Base-by-base conservation (phyloP, 192 early-diverging fungal genomes). In the Entomortierella chlamydospora region DNA sequence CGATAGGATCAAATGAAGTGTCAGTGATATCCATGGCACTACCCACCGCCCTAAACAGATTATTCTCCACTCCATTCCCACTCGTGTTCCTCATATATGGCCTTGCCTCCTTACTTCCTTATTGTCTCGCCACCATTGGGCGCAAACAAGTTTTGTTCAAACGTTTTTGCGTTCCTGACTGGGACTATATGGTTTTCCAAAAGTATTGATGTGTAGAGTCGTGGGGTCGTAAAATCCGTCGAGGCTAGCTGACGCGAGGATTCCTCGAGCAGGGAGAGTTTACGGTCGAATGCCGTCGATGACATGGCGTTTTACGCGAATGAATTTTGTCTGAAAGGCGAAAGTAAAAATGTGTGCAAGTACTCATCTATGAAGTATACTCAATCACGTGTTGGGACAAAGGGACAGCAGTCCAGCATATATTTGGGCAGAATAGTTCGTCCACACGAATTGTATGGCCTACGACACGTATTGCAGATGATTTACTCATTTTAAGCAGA, bases 101-200 rank as follows among this genome's bases (percentile, higher is more conserved):
- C n/a, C 17, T 50, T 2, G 12, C 12, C 11, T 26, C 11, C 43
- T 30, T 70, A 79, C 76, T 61, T 79, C 50, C 54, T 57, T 13
- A 79, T 8, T 0, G 57, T 55, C 2, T 79, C 76, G 18, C 30
- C 34, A 41, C 39, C 56, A 55, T 66, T 66, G 37, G 68, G 1
- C 5, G 42, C 17, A 30, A 70, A 65, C 20, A 79, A 42, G 29
- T 61, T 79, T 30, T 64, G 76, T 34, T 79, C 76, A 57, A 65
- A 64, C 10, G 61, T 23, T 30, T 70, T 70, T 7, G 76, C 76
- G 25, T 70, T 59, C 43, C 76, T 63, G 68, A 70, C 52, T 30
- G 76, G 76, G 1, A 79, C 63, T 12, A 52, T 63, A 23, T 70
- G 67, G 63, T 79, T 79, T 54, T 79, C 76, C 20, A 79, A 68